These are phyloP conservation scores for Friedmanniomyces simplex DNA, from an alignment of 495 filamentous ascomycete genomes.

Conservation along the genomic window DNA sequence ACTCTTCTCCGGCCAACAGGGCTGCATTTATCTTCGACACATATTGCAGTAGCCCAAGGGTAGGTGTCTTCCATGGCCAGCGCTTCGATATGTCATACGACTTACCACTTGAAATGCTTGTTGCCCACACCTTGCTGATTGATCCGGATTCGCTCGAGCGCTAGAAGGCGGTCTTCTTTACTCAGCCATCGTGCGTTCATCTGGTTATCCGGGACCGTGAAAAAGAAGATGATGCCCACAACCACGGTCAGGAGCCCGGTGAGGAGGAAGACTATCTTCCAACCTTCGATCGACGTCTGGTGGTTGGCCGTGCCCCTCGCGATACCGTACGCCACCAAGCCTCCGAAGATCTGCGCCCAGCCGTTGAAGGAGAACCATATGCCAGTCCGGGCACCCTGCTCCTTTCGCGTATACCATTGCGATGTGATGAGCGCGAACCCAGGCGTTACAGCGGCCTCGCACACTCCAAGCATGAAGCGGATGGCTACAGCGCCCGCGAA, in stretches of 20 bases:
- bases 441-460: slow-evolving; percentile 38
- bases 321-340: slow-evolving; percentile 55
- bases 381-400: slow-evolving; percentile 38
- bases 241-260: slow-evolving; percentile 51
- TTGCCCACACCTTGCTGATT: slow-evolving; percentile 34
- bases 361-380: slow-evolving; percentile 45
- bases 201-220: slow-evolving; percentile 58
- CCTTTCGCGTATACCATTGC: slow-evolving; percentile 42
- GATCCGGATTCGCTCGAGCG: slow-evolving; percentile 30
- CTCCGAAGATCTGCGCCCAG: slow-evolving; percentile 41
- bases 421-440: slow-evolving; percentile 42
- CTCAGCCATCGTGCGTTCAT: slow-evolving; percentile 57
- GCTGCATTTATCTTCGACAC: no score
- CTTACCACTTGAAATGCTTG: slow-evolving; percentile 14
- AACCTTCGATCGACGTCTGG: slow-evolving; percentile 46
- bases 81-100: no score
- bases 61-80: no score
- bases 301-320: slow-evolving; percentile 44
- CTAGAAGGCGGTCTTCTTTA: slow-evolving; percentile 46
- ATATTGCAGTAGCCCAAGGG: no score
- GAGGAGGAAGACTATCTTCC: slow-evolving; percentile 61
- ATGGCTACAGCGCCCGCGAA: slow-evolving; percentile 34
- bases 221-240: slow-evolving; percentile 50
- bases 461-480: slow-evolving; percentile 42
- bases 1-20: no score